Evolutionary conservation across 352 stramenopile species (phyloP).

Genomic region (Phytophthora hibernalis): DNA sequence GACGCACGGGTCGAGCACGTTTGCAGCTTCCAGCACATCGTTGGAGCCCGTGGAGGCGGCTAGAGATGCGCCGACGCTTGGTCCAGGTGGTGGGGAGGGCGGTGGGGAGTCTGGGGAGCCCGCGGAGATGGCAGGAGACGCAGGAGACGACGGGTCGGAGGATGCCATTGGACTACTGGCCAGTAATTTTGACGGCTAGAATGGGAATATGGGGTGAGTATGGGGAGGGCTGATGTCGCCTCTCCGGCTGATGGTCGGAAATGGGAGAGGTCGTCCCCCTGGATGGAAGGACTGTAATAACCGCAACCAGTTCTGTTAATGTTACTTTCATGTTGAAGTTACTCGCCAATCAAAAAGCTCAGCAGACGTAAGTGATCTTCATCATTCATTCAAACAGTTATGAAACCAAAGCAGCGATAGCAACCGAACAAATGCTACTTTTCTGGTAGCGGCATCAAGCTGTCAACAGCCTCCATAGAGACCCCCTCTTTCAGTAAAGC

Average conservation of each 20-base stretch:
- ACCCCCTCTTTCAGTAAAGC: not conserved
- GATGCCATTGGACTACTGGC: constrained; percentile 25
- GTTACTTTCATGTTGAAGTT: constrained; percentile 25
- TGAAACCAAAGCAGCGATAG: too few relatives aligned
- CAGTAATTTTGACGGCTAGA: constrained; percentile 42
- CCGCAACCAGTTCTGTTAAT: constrained; percentile 14
- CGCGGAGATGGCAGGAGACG: not conserved
- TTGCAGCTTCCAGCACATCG: constrained; percentile 26
- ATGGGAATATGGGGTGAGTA: constrained; percentile 29
- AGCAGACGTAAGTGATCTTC: too few relatives aligned
- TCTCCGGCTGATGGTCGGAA: not conserved
- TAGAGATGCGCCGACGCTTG: not conserved
- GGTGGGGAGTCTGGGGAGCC: not conserved
- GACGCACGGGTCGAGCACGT: constrained; percentile 12
- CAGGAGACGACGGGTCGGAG: not conserved
- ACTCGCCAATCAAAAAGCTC: constrained; percentile 16
- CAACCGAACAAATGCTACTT: too few relatives aligned
- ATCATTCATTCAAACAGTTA: too few relatives aligned
- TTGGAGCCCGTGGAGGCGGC: constrained; percentile 4
- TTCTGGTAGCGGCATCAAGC: not conserved
- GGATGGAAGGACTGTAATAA: too few relatives aligned
- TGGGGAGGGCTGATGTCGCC: not conserved
- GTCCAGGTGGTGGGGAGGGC: not conserved
- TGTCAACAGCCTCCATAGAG: not conserved
- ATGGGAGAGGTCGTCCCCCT: not conserved